Evolutionary conservation across 2,329 filamentous ascomycete genomes (phyloP), one percentile per base, ranked within the genome.

Genomic region (Polychaeton citri): DNA sequence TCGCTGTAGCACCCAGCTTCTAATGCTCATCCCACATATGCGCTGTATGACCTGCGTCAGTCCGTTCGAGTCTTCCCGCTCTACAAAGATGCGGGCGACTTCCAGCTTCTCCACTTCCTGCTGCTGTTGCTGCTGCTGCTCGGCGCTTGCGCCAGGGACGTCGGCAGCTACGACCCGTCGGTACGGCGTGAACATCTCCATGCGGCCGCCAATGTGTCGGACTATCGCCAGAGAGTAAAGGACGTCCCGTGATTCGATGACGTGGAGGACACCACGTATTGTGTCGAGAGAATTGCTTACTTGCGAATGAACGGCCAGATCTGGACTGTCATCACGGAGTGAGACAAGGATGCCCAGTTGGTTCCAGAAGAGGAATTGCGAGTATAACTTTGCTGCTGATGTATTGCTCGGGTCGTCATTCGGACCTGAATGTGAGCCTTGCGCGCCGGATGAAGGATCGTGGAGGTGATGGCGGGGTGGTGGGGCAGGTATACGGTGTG

Each of bases 181-280:
- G 15, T 46, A 43, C 12, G 52, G 50, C 18, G 51, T 45, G 44
- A 65, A 66, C 18, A 63, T 61, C 12, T 59, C 54, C 40, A 63
- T 52, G 10, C 76, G 72, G 20, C 76, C 75, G 32, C 81, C 77
- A 34, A 86, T 68, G 43, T 87, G 76, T 18, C 85, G 76, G 12
- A 81, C 76, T 37, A 93, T 74, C 6, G 82, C 83, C 45, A 94
- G 79, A 0, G 83, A 90, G 60, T 94, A 94, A 38, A 95, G 73
- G 13, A 94, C 79, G 54, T 95, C 86, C 36, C 87, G 76, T 50
- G 88, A 90, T 61, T 95, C 87, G 17, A 79, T 73, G 33, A 80
- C 80, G 46, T 85, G 81, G 9, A 94, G 68, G 16, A 88, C 67
- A 38, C 70, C 70, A 20, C 84, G 76, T 57, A 85, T 73, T 35